A percentile compares a stretch with the other conserved stretches of the same genome.
phyloP scores from a whole-genome alignment of 1,284 basidiomycete genomes.

The Anthracocystis panici-leucophaei region DNA sequence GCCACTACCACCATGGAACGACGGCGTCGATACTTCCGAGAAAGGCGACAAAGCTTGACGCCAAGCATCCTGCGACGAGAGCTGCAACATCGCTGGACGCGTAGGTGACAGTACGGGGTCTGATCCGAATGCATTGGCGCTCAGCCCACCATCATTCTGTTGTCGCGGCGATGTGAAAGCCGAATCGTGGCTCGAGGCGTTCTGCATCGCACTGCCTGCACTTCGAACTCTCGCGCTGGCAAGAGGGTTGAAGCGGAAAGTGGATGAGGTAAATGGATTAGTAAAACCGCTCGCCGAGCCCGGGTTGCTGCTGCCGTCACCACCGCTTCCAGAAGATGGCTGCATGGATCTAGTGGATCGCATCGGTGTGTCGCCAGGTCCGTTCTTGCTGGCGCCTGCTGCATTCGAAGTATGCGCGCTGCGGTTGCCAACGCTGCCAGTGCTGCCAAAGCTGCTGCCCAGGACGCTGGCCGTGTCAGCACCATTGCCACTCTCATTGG shows the following conservation, averaged over 20 bases:
- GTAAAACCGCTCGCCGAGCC: constrained; percentile 19
- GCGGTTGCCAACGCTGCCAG: constrained; percentile 11
- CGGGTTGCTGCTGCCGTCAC: not conserved
- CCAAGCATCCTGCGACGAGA: constrained; percentile 33
- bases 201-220: constrained; percentile 14
- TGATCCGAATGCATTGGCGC: constrained; percentile 2
- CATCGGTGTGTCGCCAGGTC: constrained; percentile 15
- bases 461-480: constrained; percentile 5
- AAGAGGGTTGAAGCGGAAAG: constrained; percentile 33
- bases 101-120: constrained; percentile 22
- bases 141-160: not conserved
- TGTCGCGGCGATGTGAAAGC: constrained; percentile 12
- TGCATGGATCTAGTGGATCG: constrained; percentile 40
- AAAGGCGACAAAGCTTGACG: constrained; percentile 48
- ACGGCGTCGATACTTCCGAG: constrained; percentile 43
- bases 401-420: constrained; percentile 9
- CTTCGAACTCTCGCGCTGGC: constrained; percentile 13
- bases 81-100: constrained; percentile 13
- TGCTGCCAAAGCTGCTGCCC: constrained; percentile 31
- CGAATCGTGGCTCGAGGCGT: constrained; percentile 18
- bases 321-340: constrained; percentile 6
- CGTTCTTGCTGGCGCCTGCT: constrained; percentile 1
- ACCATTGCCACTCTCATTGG: constrained; percentile 27
- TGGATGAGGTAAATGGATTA: constrained; percentile 41
- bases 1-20: constrained; percentile 26